Conservation (phyloP, 1,139 yeast genomes). For the Saccharomyces hybrid region DNA sequence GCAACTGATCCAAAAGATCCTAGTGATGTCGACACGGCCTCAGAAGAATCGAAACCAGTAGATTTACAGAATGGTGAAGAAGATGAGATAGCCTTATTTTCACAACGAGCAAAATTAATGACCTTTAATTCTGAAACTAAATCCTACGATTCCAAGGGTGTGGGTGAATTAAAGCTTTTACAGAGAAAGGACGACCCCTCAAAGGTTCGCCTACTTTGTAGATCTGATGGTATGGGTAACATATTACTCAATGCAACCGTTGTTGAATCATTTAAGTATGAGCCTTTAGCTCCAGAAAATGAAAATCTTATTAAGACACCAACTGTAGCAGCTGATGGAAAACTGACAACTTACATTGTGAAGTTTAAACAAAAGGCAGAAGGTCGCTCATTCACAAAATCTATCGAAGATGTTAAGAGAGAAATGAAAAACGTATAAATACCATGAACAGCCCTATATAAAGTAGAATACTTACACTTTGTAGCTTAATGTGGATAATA, state of each 20-base stretch:
- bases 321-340: conserved; percentile 41
- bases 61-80: conserved; percentile 77
- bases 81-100: conserved; percentile 55
- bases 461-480: not conserved
- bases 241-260: conserved; percentile 63
- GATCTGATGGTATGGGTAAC: conserved; percentile 85
- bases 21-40: conserved; percentile 43
- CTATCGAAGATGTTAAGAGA: conserved; percentile 42
- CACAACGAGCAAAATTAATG: conserved; percentile 68
- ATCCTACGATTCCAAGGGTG: conserved; percentile 54
- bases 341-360: conserved; percentile 53
- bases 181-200: conserved; percentile 46
- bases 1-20: conserved; percentile 40
- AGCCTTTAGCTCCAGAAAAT: conserved; percentile 45
- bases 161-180: conserved; percentile 74
- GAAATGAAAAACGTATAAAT: conserved; percentile 16
- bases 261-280: conserved; percentile 46
- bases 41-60: conserved; percentile 43
- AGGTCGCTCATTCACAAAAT: conserved; percentile 53
- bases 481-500: not conserved
- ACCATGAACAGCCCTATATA: conserved; percentile 1
- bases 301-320: conserved; percentile 48
- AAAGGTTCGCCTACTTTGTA: conserved; percentile 64
- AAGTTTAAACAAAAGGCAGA: conserved; percentile 68
- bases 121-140: conserved; percentile 47